A percentile compares a stretch with the other conserved stretches of the same genome.
phyloP scores from a whole-genome alignment of 208 protist species.

The Blastocrithidia nonstop region DNA sequence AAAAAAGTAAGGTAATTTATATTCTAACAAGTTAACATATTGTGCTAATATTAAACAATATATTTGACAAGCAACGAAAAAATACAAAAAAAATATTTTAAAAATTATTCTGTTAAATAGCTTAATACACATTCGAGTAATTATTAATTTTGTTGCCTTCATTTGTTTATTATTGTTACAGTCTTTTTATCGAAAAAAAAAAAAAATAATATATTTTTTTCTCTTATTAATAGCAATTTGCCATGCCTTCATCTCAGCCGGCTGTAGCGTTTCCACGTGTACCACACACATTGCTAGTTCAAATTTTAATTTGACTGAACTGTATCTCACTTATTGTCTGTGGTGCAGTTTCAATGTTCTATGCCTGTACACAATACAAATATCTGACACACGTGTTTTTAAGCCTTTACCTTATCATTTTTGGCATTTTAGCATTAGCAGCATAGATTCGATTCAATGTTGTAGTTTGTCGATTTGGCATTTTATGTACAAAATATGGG shows the following conservation, averaged over 20 bases:
- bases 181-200: background rate
- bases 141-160: background rate
- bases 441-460: slow-evolving; percentile 14
- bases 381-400: slow-evolving; percentile 12
- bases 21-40: too few relatives aligned
- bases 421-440: slow-evolving; percentile 14
- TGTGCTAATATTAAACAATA: too few relatives aligned
- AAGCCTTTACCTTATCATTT: slow-evolving; percentile 18
- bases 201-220: background rate
- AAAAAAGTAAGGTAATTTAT: too few relatives aligned
- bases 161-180: background rate
- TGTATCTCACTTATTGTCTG: slow-evolving; percentile 13
- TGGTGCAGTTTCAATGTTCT: slow-evolving; percentile 15
- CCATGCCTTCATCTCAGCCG: background rate
- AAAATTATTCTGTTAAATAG: too few relatives aligned
- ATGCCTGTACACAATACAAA: slow-evolving; percentile 10
- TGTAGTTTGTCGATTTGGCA: slow-evolving; percentile 12
- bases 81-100: too few relatives aligned
- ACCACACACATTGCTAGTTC: slow-evolving; percentile 4
- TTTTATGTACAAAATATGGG: slow-evolving; percentile 16
- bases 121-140: too few relatives aligned
- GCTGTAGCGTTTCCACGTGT: slow-evolving; percentile 7
- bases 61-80: too few relatives aligned
- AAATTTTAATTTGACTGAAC: slow-evolving; percentile 16
- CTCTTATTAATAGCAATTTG: background rate